Base-by-base conservation (phyloP, 208 protist species). In the Trypanosoma conorhini region DNA sequence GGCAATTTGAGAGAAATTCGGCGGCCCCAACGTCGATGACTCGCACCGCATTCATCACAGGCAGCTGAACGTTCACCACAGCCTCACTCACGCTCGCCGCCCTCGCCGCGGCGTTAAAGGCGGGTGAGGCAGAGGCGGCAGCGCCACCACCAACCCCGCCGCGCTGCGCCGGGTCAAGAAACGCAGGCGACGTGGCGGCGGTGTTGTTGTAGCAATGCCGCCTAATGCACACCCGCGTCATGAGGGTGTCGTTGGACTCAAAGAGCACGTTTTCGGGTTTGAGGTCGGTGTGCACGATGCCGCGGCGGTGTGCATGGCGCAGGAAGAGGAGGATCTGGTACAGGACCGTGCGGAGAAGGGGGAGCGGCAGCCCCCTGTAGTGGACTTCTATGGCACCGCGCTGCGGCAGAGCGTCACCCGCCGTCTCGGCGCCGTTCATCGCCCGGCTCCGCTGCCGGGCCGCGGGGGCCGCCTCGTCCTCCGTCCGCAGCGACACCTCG, bases 241-340 rank as follows among this genome's bases (percentile, higher is more conserved):
- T 73, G 31, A 90, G 56, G 28, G 72, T 76, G 17, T 84, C 76
- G 19, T 58, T 79, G 31, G 77, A 85, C 62, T 96, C 86, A 63
- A 96, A 89, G 46, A 96, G 80, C 19, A 95, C 71, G 68, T 95
- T 95, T 70, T 95, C 85, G 0, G 90, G 90, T 68, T 95, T 95
- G 31, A 95, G 78, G 70, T 95, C 89, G 21, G 87, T 93, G 79
- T 95, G 89, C 50, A 87, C 81, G 56, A 93, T 76, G 21, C 87
- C 87, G 60, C 81, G 76, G 15, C 55, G 61, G 65, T 93, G 87
- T 15, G 80, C 82, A 66, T 87, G 89, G 30, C 80, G 61, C 55
- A 95, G 76, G 64, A 92, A 94, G 7, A 85, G 74, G 26, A 95
- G 74, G 31, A 91, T 79, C 59, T 95, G 87, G 72, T 85, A 91